A percentile compares a stretch with the other conserved stretches of the same genome.
Evolutionary conservation across 208 protist species (phyloP).

Genomic region (Trypanosoma lewisi): DNA sequence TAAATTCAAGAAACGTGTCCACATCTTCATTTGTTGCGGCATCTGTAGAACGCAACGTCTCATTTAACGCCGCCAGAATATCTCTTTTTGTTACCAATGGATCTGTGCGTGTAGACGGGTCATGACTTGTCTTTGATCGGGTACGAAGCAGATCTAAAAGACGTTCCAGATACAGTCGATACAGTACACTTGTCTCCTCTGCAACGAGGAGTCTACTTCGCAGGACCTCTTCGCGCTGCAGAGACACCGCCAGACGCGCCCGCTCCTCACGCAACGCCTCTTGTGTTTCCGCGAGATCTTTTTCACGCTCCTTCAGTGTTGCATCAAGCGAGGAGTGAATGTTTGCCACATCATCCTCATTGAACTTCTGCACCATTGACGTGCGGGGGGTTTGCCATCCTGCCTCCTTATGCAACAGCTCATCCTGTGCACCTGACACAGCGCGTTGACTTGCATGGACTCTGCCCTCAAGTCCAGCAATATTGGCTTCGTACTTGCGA

Average conservation of each 20-base stretch:
- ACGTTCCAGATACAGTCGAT: constrained; percentile 17
- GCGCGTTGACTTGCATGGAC: not conserved
- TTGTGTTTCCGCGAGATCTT: constrained; percentile 13
- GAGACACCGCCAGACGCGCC: constrained; percentile 1
- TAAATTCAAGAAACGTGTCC: not conserved
- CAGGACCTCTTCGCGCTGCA: constrained; percentile 22
- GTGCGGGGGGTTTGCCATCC: not conserved
- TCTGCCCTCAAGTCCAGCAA: constrained; percentile 2
- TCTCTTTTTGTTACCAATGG: constrained; percentile 12
- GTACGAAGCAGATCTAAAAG: constrained; percentile 17
- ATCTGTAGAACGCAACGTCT: constrained; percentile 1
- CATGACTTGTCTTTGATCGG: not conserved
- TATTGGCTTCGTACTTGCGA: not conserved
- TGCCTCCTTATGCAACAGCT: not conserved
- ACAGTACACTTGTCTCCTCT: constrained; percentile 15
- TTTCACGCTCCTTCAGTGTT: constrained; percentile 7
- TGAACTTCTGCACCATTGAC: not conserved
- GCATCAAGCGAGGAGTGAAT: constrained; percentile 2
- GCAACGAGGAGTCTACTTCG: constrained; percentile 15
- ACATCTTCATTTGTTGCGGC: constrained; percentile 1
- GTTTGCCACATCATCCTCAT: not conserved
- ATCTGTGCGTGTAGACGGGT: not conserved
- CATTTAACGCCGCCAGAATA: constrained; percentile 1
- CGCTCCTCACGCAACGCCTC: constrained; percentile 15
- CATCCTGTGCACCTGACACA: not conserved